Percentiles rank a stretch among this genome's conserved stretches.
Evolutionary conservation across 257 asterid species (phyloP).

Genomic region (Jacaranda mimosifolia): DNA sequence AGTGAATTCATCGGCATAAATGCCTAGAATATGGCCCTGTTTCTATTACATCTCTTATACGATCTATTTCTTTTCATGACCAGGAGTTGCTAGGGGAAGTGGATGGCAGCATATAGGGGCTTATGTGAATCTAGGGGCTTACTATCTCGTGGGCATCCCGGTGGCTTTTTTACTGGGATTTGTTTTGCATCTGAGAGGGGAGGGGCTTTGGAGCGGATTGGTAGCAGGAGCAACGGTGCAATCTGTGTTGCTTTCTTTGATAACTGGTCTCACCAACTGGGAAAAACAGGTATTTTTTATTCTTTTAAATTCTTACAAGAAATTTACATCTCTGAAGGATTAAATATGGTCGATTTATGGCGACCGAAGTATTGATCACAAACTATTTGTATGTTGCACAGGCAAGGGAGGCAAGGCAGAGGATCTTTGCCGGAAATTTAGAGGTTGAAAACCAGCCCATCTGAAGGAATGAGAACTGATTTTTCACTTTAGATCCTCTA

Average conservation of each 20-base stretch:
- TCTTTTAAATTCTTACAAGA: no score
- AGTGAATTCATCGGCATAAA: background rate
- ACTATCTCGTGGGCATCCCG: slow-evolving; percentile 81
- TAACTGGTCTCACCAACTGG: slow-evolving; percentile 76
- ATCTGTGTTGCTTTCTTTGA: slow-evolving; percentile 48
- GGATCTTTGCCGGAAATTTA: slow-evolving; percentile 42
- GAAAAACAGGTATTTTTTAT: slow-evolving; percentile 37
- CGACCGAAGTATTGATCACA: background rate
- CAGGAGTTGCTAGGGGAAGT: slow-evolving; percentile 89
- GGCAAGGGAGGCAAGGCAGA: slow-evolving; percentile 66
- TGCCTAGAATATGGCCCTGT: background rate
- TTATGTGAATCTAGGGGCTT: slow-evolving; percentile 77
- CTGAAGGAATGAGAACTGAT: background rate
- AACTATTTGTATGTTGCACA: slow-evolving; percentile 9
- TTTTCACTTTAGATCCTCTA: no score
- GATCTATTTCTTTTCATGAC: background rate
- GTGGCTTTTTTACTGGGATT: slow-evolving; percentile 72
- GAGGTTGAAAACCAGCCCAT: slow-evolving; percentile 24
- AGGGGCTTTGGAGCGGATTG: slow-evolving; percentile 87
- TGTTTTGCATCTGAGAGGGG: slow-evolving; percentile 59
- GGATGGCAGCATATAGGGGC: slow-evolving; percentile 97
- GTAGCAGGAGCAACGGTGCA: slow-evolving; percentile 70
- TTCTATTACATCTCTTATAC: background rate
- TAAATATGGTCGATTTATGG: no score
- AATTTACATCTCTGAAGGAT: no score